These are phyloP conservation scores for Bothriochloa decipiens DNA, from an alignment of 176 grass and related monocot genomes.

Conservation along the genomic window DNA sequence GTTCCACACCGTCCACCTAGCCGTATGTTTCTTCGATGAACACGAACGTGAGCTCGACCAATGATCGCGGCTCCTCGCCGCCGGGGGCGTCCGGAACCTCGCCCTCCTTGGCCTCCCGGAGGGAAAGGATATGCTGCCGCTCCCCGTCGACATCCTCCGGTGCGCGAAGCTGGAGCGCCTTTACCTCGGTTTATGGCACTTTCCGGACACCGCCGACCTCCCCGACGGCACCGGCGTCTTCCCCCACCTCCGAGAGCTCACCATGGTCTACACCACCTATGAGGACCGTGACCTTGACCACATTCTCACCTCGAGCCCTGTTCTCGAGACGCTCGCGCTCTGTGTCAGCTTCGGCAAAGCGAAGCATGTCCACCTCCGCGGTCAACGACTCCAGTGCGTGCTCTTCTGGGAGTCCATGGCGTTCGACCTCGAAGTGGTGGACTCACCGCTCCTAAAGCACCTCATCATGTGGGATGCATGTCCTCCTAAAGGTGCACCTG, in stretches of 20 bases:
- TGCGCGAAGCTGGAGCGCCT: slow-evolving; percentile 30
- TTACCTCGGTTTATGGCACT: slow-evolving; percentile 22
- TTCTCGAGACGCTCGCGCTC: slow-evolving; percentile 35
- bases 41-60: not conserved
- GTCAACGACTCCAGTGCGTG: slow-evolving; percentile 29
- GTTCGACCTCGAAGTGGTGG: not conserved
- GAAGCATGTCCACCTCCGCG: not conserved
- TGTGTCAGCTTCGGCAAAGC: not conserved
- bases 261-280: slow-evolving; percentile 5
- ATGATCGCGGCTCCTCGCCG: slow-evolving; percentile 24
- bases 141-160: slow-evolving; percentile 21
- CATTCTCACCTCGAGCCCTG: slow-evolving; percentile 36
- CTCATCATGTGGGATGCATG: not conserved
- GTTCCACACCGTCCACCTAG: slow-evolving; percentile 13
- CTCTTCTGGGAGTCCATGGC: not conserved
- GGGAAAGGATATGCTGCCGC: not conserved
- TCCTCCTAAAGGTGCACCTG: not conserved
- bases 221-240: not conserved
- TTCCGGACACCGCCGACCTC: slow-evolving; percentile 10
- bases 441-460: slow-evolving; percentile 17
- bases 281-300: slow-evolving; percentile 22
- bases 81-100: not conserved
- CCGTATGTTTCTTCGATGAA: not conserved
- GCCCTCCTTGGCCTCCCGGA: not conserved
- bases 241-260: slow-evolving; percentile 43